phyloP scores from a whole-genome alignment of 768 basidiomycete genomes.

The Nidula microcarpa region DNA sequence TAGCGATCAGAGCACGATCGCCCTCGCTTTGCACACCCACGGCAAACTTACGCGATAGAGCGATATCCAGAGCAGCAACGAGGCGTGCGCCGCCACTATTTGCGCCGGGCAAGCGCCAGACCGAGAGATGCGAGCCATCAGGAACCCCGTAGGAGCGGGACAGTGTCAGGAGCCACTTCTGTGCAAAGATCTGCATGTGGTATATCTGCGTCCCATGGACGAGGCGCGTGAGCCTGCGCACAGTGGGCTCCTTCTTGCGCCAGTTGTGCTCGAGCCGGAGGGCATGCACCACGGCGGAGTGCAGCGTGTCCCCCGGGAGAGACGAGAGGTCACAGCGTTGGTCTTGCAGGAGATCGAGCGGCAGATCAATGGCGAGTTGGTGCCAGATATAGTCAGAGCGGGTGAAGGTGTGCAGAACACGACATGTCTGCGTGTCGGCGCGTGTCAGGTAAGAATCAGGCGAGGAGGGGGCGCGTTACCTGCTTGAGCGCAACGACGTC shows the following conservation, averaged over 20 bases:
- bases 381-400: constrained; percentile 57
- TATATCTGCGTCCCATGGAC: constrained; percentile 33
- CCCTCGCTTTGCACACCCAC: constrained; percentile 23
- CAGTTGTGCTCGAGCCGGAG: constrained; percentile 51
- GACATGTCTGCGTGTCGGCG: constrained; percentile 49
- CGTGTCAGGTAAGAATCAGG: not conserved
- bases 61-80: constrained; percentile 21
- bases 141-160: constrained; percentile 18
- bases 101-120: constrained; percentile 33
- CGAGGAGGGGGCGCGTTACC: constrained; percentile 23
- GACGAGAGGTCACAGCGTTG: constrained; percentile 20
- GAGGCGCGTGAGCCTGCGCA: constrained; percentile 34
- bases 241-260: constrained; percentile 29
- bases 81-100: constrained; percentile 10
- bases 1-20: constrained; percentile 15
- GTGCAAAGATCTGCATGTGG: constrained; percentile 46
- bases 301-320: constrained; percentile 37
- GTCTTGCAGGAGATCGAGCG: constrained; percentile 36
- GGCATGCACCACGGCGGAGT: constrained; percentile 35
- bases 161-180: constrained; percentile 45
- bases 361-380: constrained; percentile 40
- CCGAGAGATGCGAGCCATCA: constrained; percentile 27
- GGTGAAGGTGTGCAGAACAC: constrained; percentile 51
- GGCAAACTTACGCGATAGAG: constrained; percentile 26
- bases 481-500: constrained; percentile 49